Evolutionary conservation across 2,329 filamentous ascomycete species (phyloP).

Genomic region (Alternaria sp.): DNA sequence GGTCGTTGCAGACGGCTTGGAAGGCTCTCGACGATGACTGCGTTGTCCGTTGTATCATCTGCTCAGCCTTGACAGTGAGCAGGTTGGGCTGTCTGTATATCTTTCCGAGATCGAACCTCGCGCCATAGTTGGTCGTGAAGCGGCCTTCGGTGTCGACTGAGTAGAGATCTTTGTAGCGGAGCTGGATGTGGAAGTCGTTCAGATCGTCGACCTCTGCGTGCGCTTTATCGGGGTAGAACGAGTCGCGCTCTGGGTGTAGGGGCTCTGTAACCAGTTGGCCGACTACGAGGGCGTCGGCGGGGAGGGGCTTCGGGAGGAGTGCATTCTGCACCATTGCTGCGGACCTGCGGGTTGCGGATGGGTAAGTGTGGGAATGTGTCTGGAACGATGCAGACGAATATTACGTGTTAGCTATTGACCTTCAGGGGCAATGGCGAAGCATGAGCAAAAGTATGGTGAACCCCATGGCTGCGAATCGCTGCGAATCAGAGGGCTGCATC

Average conservation of each 20-base stretch:
- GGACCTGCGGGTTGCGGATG: background rate
- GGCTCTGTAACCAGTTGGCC: slow-evolving; percentile 47
- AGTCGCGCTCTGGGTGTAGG: slow-evolving; percentile 45
- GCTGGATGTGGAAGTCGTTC: slow-evolving; percentile 49
- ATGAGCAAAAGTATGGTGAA: slow-evolving; percentile 13
- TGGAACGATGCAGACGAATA: background rate
- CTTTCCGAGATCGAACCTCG: slow-evolving; percentile 46
- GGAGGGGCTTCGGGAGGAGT: slow-evolving; percentile 46
- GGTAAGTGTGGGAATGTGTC: background rate
- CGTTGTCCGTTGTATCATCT: slow-evolving; percentile 47
- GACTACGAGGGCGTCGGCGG: slow-evolving; percentile 41
- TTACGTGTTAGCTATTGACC: background rate
- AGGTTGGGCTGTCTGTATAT: slow-evolving; percentile 48
- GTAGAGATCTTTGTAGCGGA: slow-evolving; percentile 48
- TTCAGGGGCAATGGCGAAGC: slow-evolving; percentile 2
- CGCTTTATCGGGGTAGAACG: slow-evolving; percentile 44
- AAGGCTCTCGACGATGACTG: slow-evolving; percentile 36
- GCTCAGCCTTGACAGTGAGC: slow-evolving; percentile 44
- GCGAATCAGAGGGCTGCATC: slow-evolving; percentile 26
- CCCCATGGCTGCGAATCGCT: slow-evolving; percentile 26
- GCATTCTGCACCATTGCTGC: slow-evolving; percentile 43
- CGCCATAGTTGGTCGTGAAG: slow-evolving; percentile 48
- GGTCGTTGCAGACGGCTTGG: slow-evolving; percentile 42
- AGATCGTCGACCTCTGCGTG: slow-evolving; percentile 45
- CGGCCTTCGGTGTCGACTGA: slow-evolving; percentile 46